Conservation (phyloP, 148 eudicot species). For the Rhododendron griersonianum region DNA sequence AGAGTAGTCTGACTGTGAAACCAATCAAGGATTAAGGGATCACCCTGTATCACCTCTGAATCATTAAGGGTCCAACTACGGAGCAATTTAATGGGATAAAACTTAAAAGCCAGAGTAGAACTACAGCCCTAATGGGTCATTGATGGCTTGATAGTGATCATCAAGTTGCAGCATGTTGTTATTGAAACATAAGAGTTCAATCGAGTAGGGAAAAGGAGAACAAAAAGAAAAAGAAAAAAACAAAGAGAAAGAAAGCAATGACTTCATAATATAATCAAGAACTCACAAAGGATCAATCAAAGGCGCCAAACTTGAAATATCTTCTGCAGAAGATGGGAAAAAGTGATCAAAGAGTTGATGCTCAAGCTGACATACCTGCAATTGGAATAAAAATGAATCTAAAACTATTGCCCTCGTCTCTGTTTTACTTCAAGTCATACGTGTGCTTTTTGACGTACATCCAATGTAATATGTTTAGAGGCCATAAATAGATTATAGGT, state of each 20-base stretch:
- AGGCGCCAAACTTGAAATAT: slow-evolving; percentile 88
- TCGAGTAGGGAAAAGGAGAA: neutral
- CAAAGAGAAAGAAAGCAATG: slow-evolving; percentile 4
- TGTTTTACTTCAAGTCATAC: neutral
- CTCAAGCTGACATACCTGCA: slow-evolving; percentile 95
- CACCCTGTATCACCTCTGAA: neutral
- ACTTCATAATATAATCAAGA: neutral
- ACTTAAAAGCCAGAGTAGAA: neutral
- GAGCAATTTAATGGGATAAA: neutral
- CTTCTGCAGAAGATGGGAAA: slow-evolving; percentile 91
- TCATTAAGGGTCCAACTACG: neutral
- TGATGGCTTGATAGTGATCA: neutral
- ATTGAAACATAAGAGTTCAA: neutral
- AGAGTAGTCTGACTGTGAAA: neutral
- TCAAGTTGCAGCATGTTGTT: neutral
- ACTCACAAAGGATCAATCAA: slow-evolving; percentile 94
- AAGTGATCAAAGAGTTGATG: slow-evolving; percentile 96
- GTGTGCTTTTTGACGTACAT: neutral
- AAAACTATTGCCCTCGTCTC: neutral
- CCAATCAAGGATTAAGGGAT: neutral
- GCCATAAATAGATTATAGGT: neutral
- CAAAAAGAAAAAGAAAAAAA: neutral
- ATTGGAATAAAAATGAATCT: slow-evolving; percentile 2
- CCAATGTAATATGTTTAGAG: neutral
- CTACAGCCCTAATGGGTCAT: neutral